These are phyloP conservation scores for Phlyctochytrium arcticum DNA, from an alignment of 192 early-diverging fungal genomes.

Conservation along the genomic window DNA sequence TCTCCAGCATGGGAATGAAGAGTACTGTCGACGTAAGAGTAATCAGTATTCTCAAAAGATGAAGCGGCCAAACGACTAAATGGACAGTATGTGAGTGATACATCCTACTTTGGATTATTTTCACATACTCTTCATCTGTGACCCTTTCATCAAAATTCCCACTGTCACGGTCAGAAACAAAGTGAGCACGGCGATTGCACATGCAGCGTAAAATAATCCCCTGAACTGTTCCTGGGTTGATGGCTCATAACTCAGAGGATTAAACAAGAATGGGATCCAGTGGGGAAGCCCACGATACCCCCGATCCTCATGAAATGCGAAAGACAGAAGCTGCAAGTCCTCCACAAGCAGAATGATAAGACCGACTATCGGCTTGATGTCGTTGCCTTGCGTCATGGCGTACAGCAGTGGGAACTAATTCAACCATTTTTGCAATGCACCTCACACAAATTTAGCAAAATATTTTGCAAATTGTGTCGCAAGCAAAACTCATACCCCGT, in stretches of 20 bases:
- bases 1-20: conserved; percentile 24
- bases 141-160: conserved; percentile 10
- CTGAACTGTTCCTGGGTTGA: background rate
- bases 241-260: conserved; percentile 5
- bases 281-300: conserved; percentile 9
- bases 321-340: conserved; percentile 20
- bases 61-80: conserved; percentile 24
- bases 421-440: no score
- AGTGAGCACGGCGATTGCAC: background rate
- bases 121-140: conserved; percentile 21
- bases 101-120: no score
- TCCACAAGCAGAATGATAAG: conserved; percentile 10
- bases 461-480: no score
- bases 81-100: no score
- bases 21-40: conserved; percentile 17
- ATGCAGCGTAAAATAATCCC: conserved; percentile 20
- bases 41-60: conserved; percentile 8
- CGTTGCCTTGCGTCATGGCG: conserved; percentile 26
- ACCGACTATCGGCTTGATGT: background rate
- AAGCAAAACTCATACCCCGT: no score
- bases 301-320: conserved; percentile 3
- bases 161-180: conserved; percentile 3
- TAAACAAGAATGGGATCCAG: conserved; percentile 24
- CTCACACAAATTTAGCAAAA: no score
- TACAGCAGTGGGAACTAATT: no score